Percentiles rank a stretch among this genome's conserved stretches.
phyloP scores from a whole-genome alignment of 192 early-diverging fungal genomes.

The Coemansia sp. region DNA sequence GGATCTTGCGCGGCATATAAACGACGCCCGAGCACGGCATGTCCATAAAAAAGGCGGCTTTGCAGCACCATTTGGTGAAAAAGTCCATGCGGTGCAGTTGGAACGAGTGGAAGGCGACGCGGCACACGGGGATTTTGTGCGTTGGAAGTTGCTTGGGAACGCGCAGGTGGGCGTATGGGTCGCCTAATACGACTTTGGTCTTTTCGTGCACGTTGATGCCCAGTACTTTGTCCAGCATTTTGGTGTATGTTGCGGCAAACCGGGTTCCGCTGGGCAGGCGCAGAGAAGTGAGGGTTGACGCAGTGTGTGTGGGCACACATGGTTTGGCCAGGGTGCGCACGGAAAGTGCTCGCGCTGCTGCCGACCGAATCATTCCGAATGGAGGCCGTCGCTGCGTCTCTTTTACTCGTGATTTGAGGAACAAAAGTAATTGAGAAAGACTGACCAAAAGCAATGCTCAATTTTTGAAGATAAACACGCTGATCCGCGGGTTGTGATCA shows the following conservation, averaged over 20 bases:
- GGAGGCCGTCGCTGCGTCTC: no score
- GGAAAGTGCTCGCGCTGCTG: background rate
- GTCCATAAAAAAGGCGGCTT: conserved; percentile 70
- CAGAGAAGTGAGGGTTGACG: background rate
- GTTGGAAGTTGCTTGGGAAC: conserved; percentile 49
- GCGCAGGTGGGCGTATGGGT: background rate
- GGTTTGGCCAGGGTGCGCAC: background rate
- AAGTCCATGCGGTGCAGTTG: conserved; percentile 86
- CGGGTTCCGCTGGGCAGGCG: conserved; percentile 9
- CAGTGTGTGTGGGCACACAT: background rate
- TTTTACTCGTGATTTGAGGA: no score
- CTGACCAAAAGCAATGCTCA: background rate
- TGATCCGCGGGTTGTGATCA: background rate
- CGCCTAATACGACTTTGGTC: conserved; percentile 7
- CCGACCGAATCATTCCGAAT: conserved; percentile 13
- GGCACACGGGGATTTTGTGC: conserved; percentile 70
- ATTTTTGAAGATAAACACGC: background rate
- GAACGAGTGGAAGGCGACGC: conserved; percentile 74
- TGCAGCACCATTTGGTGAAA: conserved; percentile 78
- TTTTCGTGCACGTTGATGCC: conserved; percentile 37
- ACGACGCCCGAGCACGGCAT: conserved; percentile 73
- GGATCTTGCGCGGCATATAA: conserved; percentile 68
- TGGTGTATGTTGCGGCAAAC: conserved; percentile 24
- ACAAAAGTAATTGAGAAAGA: no score
- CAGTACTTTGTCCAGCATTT: conserved; percentile 49